Base-by-base conservation (phyloP, 2,329 filamentous ascomycete species). In the Torrubiella hemipterigena region DNA sequence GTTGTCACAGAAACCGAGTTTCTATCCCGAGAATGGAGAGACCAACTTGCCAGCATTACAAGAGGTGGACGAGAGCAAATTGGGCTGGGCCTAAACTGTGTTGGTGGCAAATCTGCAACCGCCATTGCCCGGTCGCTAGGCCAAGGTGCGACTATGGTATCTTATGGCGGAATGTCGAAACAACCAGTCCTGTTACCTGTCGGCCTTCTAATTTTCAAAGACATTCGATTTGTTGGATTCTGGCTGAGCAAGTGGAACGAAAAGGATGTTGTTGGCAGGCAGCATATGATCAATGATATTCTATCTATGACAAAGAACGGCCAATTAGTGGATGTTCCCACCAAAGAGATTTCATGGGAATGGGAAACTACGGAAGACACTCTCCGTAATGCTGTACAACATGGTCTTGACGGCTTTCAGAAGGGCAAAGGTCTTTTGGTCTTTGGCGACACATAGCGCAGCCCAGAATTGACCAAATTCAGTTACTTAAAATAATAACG, bases 231-330 rank as follows among this genome's bases (percentile, higher is more conserved):
- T 49, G 71, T 83, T 38, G 93, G 91, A 5, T 98, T 96, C 57
- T 98, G 91, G 91, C 76, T 96, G 16, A 91, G 81, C 49, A 75
- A 69, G 37, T 96, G 91, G 89, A 84, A 81, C 29, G 78, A 87
- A 50, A 61, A 67, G 39, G 69, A 95, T 44, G 71, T 77, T 0
- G 65, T 67, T 6, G 76, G 79, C 37, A 93, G 93, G 62, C 71
- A 73, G 50, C 70, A 68, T 48, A 93, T 85, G 27, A 77, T 96
- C n/a, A 70, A 80, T 16, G 83, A 94, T 56, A 78, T 98, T 21
- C 59, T 98, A 38, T 69, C 77, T 24, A 55, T 93, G 51, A 82
- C 79, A 17, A 65, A 82, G 12, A 59, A 72, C 31, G 84, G 84
- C 6, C 73, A 80, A 53, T 93, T 98, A 51, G 76, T 69, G 47